Conservation (phyloP, 2,329 filamentous ascomycete species). For the Botryotinia calthae region DNA sequence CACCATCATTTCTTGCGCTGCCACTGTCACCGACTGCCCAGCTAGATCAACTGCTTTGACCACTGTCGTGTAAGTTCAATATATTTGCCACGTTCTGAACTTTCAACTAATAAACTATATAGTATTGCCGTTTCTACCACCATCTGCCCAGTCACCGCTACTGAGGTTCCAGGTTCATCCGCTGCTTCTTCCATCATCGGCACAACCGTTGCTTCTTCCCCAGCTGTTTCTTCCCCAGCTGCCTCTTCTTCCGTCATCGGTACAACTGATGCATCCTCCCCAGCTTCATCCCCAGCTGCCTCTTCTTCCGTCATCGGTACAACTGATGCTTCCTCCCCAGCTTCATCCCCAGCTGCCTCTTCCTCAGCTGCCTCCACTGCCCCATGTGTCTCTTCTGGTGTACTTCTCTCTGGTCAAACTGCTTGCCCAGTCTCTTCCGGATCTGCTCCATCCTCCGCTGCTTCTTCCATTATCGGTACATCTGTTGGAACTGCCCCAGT, state of each 20-base stretch:
- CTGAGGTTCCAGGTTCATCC: conserved; percentile 9
- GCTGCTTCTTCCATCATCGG: neutral
- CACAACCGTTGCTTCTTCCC: no score
- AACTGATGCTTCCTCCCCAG: neutral
- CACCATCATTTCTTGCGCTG: conserved; percentile 51
- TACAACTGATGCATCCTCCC: neutral
- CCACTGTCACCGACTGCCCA: conserved; percentile 52
- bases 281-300: neutral
- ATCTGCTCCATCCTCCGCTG: neutral
- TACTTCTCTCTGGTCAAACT: neutral
- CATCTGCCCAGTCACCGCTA: conserved; percentile 31
- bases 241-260: no score
- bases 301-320: neutral
- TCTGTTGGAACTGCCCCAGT: neutral
- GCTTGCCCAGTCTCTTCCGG: neutral
- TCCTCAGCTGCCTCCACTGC: neutral
- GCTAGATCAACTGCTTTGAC: conserved; percentile 41
- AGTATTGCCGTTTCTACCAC: conserved; percentile 46
- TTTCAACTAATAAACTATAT: neutral
- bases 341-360: neutral
- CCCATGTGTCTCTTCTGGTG: neutral
- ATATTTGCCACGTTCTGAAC: neutral
- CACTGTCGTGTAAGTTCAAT: conserved; percentile 38
- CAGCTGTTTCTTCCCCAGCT: neutral
- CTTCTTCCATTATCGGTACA: conserved; percentile 2